Evolutionary conservation across 495 filamentous ascomycete genomes (phyloP).

Genomic region (Aspergillus bertholletiae): DNA sequence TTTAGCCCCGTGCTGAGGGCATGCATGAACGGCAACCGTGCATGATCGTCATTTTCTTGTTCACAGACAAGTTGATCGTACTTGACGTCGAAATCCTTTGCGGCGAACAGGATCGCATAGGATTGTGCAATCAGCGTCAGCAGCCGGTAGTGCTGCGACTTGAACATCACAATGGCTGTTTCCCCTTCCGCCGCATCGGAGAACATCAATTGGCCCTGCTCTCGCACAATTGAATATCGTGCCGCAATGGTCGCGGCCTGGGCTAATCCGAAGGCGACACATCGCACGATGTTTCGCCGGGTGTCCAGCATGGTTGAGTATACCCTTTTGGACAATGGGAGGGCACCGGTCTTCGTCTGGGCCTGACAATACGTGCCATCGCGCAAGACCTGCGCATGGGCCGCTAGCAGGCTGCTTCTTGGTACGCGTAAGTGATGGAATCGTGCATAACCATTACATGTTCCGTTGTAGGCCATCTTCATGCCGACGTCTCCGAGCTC

Average conservation of each 20-base stretch:
- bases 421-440: neutral
- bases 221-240: neutral
- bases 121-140: neutral
- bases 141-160: neutral
- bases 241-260: neutral
- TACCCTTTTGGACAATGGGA: neutral
- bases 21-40: neutral
- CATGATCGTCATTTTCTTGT: neutral
- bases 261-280: neutral
- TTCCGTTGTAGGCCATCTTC: neutral
- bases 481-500: neutral
- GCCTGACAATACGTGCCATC: neutral
- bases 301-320: neutral
- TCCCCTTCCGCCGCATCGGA: neutral
- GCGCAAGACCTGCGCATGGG: neutral
- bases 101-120: neutral
- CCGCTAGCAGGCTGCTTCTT: neutral
- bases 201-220: neutral
- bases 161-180: neutral
- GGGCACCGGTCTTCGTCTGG: neutral
- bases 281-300: neutral
- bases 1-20: neutral
- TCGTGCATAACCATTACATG: neutral
- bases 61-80: neutral
- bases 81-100: neutral